Base-by-base conservation (phyloP, 169 alveolate genomes). In the Prorocentrum cordatum region DNA sequence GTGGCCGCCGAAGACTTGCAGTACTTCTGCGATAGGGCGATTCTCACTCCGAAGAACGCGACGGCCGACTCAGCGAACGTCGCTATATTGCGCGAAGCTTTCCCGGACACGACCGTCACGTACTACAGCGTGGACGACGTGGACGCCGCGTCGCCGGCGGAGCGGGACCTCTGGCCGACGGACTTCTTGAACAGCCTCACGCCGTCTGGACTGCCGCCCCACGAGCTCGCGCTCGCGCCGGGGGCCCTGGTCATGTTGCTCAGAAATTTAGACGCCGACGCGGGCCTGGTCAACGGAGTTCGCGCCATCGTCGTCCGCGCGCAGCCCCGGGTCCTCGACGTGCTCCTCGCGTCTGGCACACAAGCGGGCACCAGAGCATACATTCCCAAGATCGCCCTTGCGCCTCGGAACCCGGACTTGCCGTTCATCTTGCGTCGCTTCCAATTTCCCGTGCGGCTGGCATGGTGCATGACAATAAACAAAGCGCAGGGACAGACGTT, bases 401-500 rank as follows among this genome's bases (percentile, higher is more conserved):
- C n/a, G 1, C 62, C 38, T 4, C 10, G n/a, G 0, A 36, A 35
- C 20, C 4, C 2, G 22, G n/a, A 12, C 3, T 38, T 38, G 80
- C 80, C 80, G 5, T 18, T 35, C 18, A 38, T 2, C 18, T 5
- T 68, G 38, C 26, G 18, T 20, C 80, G 61, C 3, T 35, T 59
- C 26, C 80, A 38, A 12, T 68, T 68, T 24, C 80, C 80, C 6
- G 61, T 68, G 27, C 31, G 62, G 20, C 36, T 68, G 36, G 80
- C 80, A 0, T 68, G 80, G 80, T 59, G 62, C 20, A 26, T 68
- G 80, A 68, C 54, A 1, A 38, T 36, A 3, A 68, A 68, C 32
- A 68, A 36, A 18, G 80, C 80, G 35, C 59, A 68, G 61, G 80
- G 61, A 14, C 80, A 68, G 24, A 68, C 61, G 32, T 38, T 68